Base-by-base conservation (phyloP, 768 basidiomycete species). In the Tulasnella sp. region DNA sequence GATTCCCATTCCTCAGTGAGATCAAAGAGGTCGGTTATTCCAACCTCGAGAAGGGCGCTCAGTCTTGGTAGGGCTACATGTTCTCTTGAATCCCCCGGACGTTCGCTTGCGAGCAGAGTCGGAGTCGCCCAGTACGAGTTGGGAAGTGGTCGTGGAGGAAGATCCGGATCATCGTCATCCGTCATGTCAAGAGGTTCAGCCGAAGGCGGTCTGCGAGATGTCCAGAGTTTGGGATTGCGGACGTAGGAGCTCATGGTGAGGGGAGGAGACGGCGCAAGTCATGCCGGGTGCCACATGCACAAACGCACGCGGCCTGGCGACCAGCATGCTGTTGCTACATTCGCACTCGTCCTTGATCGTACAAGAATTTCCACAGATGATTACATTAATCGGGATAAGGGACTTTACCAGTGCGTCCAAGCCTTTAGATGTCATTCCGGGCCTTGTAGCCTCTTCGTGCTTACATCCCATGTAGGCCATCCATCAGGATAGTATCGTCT, bases 121-220 rank as follows among this genome's bases (percentile, higher is more conserved):
- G 77, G 77, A 28, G 54, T 78, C n/a, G 77, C 77, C 77, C 77
- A 78, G 28, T 78, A 78, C 1, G 77, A 78, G 24, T 78, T 78
- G 28, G 48, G 77, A 20, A 78, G 37, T 16, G 77, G 77, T n/a
- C 77, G 77, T 24, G 50, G 77, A 60, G 77, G 77, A 60, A 78
- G 77, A 37, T 28, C 31, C 42, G 16, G 58, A 40, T 78, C 34
- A 4, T 41, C 34, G 28, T 78, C 77, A n/a, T 78, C 77, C 9
- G 77, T 64, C 3, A 60, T 60, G 54, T 78, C 77, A 60, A 64
- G 77, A 16, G 54, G 50, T 14, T 1, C 28, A 5, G 60, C 77
- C 24, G 20, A 60, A 24, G 50, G 6, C 34, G 77, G 77, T 18
- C 77, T 48, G 18, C 28, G 12, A n/a, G 50, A 42, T 37, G 41